Evolutionary conservation across 257 asterid species (phyloP), one percentile per base, ranked within the genome.

Genomic region (Paulownia fortunei): DNA sequence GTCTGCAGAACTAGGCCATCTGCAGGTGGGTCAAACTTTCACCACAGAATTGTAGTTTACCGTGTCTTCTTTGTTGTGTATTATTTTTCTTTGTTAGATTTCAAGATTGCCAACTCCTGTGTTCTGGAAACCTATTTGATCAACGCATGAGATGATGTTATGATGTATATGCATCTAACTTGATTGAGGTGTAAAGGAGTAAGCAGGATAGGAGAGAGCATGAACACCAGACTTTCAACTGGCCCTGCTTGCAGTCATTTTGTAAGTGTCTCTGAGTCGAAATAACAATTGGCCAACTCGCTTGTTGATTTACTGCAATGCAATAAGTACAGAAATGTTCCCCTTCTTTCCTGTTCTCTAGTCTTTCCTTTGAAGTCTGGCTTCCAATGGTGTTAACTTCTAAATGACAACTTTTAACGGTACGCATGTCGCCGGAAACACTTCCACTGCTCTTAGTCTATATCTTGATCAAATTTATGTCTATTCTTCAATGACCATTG

Each of bases 51-150:
- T 44, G 19, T 56, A 30, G 47, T 37, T 62, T 47, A 15, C 37
- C 15, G 15, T 13, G 12, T 19, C 26, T 4, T 18, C 10, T 47
- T 56, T 78, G 82, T 63, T 82, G 84, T 61, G 42, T 55, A 21
- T 37, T 51, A 32, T 21, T 34, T 11, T 30, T 24, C 18, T 32
- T 64, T 12, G 67, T 64, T 44, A 9, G n/a, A 15, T 26, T 56
- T 37, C 26, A 8, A 24, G 60, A 42, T 58, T 74, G n/a, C 19
- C 23, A 30, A 18, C 63, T 73, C n/a, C 18, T 7, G 47, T 16
- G 24, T 55, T 12, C 26, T 24, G 36, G 49, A 19, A 23, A 41
- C 6, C 24, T 78, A 9, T 36, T 39, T 13, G 13, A 24, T 30
- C 1, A 64, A 19, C 7, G 37, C 5, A 4, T 41, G 46, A 27